These are phyloP conservation scores for Ustilago trichophora DNA, from an alignment of 1,284 basidiomycete genomes.

Conservation along the genomic window DNA sequence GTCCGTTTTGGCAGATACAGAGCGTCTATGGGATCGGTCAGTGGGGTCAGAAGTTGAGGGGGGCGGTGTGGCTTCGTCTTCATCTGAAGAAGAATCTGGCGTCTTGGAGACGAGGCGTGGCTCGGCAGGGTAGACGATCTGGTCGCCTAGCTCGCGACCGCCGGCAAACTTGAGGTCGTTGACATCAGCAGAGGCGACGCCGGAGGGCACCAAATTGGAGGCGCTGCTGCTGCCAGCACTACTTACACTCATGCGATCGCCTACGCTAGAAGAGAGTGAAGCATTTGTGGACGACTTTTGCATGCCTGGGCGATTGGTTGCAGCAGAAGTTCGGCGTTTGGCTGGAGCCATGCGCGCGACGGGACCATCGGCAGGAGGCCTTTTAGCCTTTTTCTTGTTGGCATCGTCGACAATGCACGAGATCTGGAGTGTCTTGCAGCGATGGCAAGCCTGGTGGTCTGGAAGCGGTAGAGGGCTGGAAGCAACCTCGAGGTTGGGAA, in stretches of 20 bases:
- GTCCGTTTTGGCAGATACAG: conserved; percentile 2
- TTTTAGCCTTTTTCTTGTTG: conserved; percentile 32
- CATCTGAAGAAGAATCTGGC: conserved; percentile 27
- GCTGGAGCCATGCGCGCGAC: neutral
- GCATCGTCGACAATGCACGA: conserved; percentile 42
- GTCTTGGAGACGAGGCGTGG: conserved; percentile 26
- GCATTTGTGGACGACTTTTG: conserved; percentile 17
- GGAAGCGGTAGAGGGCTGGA: conserved; percentile 31
- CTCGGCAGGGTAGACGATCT: conserved; percentile 38
- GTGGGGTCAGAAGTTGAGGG: neutral
- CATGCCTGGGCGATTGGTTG: conserved; percentile 2
- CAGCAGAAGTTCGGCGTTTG: conserved; percentile 1
- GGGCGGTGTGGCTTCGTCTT: conserved; percentile 9
- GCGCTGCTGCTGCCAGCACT: conserved; percentile 13
- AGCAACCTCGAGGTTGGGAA: conserved; percentile 35
- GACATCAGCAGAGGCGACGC: conserved; percentile 4
- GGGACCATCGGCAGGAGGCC: neutral
- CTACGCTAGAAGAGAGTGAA: conserved; percentile 10
- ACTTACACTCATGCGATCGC: conserved; percentile 4
- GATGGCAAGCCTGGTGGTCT: conserved; percentile 34
- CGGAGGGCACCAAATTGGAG: conserved; percentile 7
- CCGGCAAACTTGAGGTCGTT: conserved; percentile 31
- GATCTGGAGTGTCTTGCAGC: conserved; percentile 36
- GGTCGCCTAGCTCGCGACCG: conserved; percentile 31
- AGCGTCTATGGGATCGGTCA: neutral